These are phyloP conservation scores for Vigna hirtella DNA, from an alignment of 306 rosid genomes.

Conservation along the genomic window DNA sequence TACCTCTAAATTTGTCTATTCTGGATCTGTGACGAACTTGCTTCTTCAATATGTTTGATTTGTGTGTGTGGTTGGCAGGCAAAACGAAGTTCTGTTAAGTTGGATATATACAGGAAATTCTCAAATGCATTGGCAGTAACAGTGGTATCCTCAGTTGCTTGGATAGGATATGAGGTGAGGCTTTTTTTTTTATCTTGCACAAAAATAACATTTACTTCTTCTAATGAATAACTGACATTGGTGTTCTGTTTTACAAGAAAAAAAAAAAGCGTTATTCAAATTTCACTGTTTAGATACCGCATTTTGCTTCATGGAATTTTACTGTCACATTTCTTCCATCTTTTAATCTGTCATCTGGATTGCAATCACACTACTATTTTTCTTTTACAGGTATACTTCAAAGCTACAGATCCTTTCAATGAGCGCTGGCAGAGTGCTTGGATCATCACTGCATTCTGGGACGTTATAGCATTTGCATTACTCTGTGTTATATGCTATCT, in stretches of 20 bases:
- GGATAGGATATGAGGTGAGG: slow-evolving; percentile 94
- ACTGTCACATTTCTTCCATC: background rate
- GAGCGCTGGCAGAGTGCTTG: slow-evolving; percentile 98
- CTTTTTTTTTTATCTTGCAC: slow-evolving; percentile 34
- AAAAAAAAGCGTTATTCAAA: background rate
- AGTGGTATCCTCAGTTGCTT: slow-evolving; percentile 82
- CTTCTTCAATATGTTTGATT: slow-evolving; percentile 11
- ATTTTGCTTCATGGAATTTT: slow-evolving; percentile 24
- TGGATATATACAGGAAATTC: slow-evolving; percentile 94
- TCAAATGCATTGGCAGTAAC: slow-evolving; percentile 87
- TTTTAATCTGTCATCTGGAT: slow-evolving; percentile 22
- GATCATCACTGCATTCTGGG: slow-evolving; percentile 98
- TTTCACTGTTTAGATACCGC: slow-evolving; percentile 25
- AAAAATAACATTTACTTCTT: slow-evolving; percentile 22
- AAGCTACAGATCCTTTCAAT: slow-evolving; percentile 97
- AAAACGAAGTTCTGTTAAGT: slow-evolving; percentile 90
- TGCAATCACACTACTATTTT: slow-evolving; percentile 24
- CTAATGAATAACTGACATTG: slow-evolving; percentile 22
- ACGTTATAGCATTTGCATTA: slow-evolving; percentile 79
- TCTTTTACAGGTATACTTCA: slow-evolving; percentile 77
- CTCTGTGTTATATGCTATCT: slow-evolving; percentile 90
- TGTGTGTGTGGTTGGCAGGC: slow-evolving; percentile 56
- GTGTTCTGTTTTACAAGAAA: background rate
- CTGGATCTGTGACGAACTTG: slow-evolving; percentile 16
- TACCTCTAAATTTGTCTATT: slow-evolving; percentile 19